Percentiles rank a stretch among this genome's conserved stretches.
These are phyloP conservation scores for Alternaria atra DNA, from an alignment of 2,329 filamentous ascomycete genomes.

Conservation along the genomic window DNA sequence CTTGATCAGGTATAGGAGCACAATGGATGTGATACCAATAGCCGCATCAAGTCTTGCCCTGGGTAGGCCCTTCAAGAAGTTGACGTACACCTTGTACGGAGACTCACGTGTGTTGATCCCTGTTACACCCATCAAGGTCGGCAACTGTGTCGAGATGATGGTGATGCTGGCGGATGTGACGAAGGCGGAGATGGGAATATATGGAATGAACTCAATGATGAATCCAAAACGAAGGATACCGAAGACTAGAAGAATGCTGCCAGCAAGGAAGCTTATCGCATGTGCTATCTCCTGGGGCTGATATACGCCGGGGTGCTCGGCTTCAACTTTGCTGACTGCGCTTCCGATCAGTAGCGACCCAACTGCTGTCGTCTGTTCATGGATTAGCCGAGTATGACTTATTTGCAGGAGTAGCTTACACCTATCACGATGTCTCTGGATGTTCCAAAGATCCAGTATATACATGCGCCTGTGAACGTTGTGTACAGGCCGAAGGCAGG, in stretches of 20 bases:
- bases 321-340: slow-evolving; percentile 72
- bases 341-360: slow-evolving; percentile 89
- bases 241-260: slow-evolving; percentile 78
- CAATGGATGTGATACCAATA: slow-evolving; percentile 84
- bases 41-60: slow-evolving; percentile 78
- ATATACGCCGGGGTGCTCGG: slow-evolving; percentile 65
- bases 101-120: slow-evolving; percentile 77
- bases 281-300: slow-evolving; percentile 75
- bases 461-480: slow-evolving; percentile 90
- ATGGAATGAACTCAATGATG: slow-evolving; percentile 91
- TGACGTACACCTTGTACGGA: slow-evolving; percentile 84
- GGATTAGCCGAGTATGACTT: slow-evolving; percentile 8
- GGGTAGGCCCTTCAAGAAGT: slow-evolving; percentile 77
- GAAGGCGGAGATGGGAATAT: slow-evolving; percentile 90
- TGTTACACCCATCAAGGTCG: slow-evolving; percentile 78
- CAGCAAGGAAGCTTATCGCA: slow-evolving; percentile 78
- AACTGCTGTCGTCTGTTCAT: slow-evolving; percentile 81
- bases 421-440: slow-evolving; percentile 98
- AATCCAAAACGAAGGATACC: slow-evolving; percentile 84
- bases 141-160: slow-evolving; percentile 84
- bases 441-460: slow-evolving; percentile 97
- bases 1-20: slow-evolving; percentile 71
- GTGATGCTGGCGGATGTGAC: slow-evolving; percentile 96
- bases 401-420: slow-evolving; percentile 61
- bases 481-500: slow-evolving; percentile 89